Base-by-base conservation (phyloP, 768 basidiomycete species). In the Trametes gibbosa region DNA sequence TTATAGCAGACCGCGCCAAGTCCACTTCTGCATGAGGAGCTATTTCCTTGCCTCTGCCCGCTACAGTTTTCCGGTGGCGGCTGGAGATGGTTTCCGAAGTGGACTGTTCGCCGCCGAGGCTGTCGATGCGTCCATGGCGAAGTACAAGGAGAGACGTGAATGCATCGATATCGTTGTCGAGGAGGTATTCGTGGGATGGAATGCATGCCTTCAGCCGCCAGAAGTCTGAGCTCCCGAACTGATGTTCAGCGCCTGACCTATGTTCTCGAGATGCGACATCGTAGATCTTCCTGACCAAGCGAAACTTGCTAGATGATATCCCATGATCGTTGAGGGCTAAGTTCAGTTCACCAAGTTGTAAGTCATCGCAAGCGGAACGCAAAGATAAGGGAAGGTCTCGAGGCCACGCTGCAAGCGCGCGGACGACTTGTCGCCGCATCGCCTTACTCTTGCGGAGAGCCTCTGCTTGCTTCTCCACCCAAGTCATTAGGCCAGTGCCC, bases 201-300 rank as follows among this genome's bases (percentile, higher is more conserved):
- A 95, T 87, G 66, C 81, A 87, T 23, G 85, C 84, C 68, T 92
- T 93, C 68, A 96, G 74, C 39, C 84, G 81, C 94, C 94, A 97
- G 70, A 95, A 94, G 63, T 88, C 85, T 9, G 75, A 75, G 52
- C 75, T 73, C 0, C 82, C 74, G 55, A 90, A 90, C 27, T 76
- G 75, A 7, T 71, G 69, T 53, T 74, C 70, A 14, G 74, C 70
- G 7, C 50, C 52, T 16, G 29, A 24, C 5, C 32, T 29, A 4
- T 72, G 68, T 10, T 17, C 55, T 14, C 70, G 68, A 6, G 71
- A 65, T 2, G 82, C 75, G 58, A 81, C 73, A 21, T 84, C 79
- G 2, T 76, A 76, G n/a, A 94, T 72, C 49, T 81, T 81, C 29
- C 85, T 82, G 24, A 88, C 89, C 21, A 92, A 70, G 16, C 87